Evolutionary conservation across 192 early-diverging fungal genomes (phyloP), one percentile per base, ranked within the genome.

Genomic region (Phycomyces nitens): DNA sequence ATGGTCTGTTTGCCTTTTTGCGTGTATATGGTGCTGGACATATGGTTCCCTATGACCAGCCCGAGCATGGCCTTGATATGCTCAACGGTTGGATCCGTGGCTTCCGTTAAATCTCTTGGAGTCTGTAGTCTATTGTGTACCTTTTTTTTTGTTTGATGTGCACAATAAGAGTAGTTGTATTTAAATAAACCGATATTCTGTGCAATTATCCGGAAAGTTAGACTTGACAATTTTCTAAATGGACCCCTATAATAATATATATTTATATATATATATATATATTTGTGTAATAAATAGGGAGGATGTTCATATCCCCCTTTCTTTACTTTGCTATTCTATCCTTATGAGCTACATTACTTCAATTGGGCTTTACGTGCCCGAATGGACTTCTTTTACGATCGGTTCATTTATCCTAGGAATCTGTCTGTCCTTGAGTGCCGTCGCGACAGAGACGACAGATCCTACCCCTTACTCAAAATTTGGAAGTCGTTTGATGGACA

Each of bases 21-120:
- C 84, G 88, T 20, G 83, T 93, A 14, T 94, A 86, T 76, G 89
- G 85, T 60, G 94, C 90, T 49, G 94, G 96, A 2, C 92, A 94
- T 55, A 94, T 94, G 92, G 84, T 82, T 54, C 96, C 96, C n/a
- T 93, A 94, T 69, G 96, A 98, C 75, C 90, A 95, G 80, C 91
- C 93, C 53, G 82, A 79, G 60, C 83, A 81, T 69, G 81, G 85
- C 43, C 73, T 88, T 26, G 93, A 94, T 77, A 89, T 98, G 83
- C 84, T 98, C 64, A 94, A 92, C 79, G 76, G 77, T 53, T 98
- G 94, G 93, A 66, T 94, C 43, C 14, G 39, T 24, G 62, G 62
- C 42, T 4, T 14, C 18, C 44, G 12, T 47, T 47, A 18, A 47
- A n/a, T 11, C 3, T 6, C 29, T n/a, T n/a, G n/a, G n/a, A n/a